These are phyloP conservation scores for Boeremia exigua DNA, from an alignment of 2,329 filamentous ascomycete genomes.

Conservation along the genomic window DNA sequence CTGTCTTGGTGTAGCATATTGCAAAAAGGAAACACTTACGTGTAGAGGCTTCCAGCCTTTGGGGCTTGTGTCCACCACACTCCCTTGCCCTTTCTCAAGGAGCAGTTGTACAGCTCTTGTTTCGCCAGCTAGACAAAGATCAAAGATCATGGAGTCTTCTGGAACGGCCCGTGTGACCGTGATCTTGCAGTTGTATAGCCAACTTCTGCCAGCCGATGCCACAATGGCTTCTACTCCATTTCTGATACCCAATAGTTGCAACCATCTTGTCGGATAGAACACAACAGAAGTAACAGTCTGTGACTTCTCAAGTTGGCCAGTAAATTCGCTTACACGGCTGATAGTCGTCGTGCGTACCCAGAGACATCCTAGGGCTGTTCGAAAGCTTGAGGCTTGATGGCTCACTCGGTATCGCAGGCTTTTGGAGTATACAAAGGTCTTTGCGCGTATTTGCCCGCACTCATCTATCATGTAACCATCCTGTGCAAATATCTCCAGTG, in stretches of 20 bases:
- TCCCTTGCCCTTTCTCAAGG: slow-evolving; percentile 12
- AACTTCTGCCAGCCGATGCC: slow-evolving; percentile 9
- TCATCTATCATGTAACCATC: slow-evolving; percentile 23
- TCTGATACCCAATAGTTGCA: slow-evolving; percentile 8
- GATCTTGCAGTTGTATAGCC: slow-evolving; percentile 19
- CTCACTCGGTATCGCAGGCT: slow-evolving; percentile 5
- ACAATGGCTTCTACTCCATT: slow-evolving; percentile 18
- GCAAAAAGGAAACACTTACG: background rate
- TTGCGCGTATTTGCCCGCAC: slow-evolving; percentile 13
- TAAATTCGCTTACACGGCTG: background rate
- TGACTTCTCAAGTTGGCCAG: background rate
- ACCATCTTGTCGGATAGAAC: slow-evolving; percentile 15
- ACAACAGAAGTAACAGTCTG: slow-evolving; percentile 11
- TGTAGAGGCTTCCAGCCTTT: slow-evolving; percentile 20
- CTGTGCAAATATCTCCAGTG: slow-evolving; percentile 20
- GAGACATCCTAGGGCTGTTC: slow-evolving; percentile 9
- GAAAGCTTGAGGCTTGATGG: slow-evolving; percentile 7
- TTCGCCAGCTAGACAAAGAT: slow-evolving; percentile 17
- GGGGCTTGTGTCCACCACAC: slow-evolving; percentile 23
- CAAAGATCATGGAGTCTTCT: slow-evolving; percentile 21
- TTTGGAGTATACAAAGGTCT: slow-evolving; percentile 19
- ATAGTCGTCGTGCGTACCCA: slow-evolving; percentile 16
- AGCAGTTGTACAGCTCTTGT: slow-evolving; percentile 20
- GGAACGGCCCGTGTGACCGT: slow-evolving; percentile 15
- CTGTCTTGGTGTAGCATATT: background rate